Evolutionary conservation across 1,139 yeast genomes (phyloP).

Genomic region (Candida tetrigidarum): DNA sequence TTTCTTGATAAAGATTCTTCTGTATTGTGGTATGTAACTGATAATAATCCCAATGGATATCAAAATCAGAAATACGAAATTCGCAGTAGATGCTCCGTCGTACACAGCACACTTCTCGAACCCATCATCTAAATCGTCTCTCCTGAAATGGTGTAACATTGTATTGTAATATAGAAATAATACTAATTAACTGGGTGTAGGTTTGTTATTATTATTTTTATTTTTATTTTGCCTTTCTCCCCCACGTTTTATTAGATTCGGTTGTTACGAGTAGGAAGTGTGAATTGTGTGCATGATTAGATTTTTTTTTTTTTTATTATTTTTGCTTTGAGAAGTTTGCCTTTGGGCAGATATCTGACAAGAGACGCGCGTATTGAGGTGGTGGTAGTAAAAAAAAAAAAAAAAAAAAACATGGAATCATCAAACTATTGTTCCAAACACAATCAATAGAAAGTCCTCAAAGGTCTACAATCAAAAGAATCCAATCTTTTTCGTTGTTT

Average conservation of each 20-base stretch:
- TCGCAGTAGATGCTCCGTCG: conserved; percentile 48
- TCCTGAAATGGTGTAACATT: neutral
- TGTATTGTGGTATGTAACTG: conserved; percentile 82
- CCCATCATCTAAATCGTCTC: conserved; percentile 15
- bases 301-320: neutral
- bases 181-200: neutral
- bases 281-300: too few species aligned
- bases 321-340: neutral
- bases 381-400: neutral
- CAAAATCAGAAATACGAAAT: conserved; percentile 52
- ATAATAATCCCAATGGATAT: conserved; percentile 70
- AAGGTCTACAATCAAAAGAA: too few species aligned
- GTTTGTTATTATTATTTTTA: too few species aligned
- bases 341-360: neutral
- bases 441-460: neutral
- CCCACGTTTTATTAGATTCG: neutral
- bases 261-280: neutral
- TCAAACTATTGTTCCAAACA: neutral
- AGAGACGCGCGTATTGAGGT: neutral
- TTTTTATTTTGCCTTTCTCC: too few species aligned
- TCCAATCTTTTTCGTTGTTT: too few species aligned
- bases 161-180: neutral
- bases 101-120: conserved; percentile 40
- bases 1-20: conserved; percentile 57
- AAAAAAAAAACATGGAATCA: neutral